Percentiles rank a stretch among this genome's conserved stretches.
phyloP scores from a whole-genome alignment of 2,329 filamentous ascomycete genomes.

The Coleophoma cylindrospora region DNA sequence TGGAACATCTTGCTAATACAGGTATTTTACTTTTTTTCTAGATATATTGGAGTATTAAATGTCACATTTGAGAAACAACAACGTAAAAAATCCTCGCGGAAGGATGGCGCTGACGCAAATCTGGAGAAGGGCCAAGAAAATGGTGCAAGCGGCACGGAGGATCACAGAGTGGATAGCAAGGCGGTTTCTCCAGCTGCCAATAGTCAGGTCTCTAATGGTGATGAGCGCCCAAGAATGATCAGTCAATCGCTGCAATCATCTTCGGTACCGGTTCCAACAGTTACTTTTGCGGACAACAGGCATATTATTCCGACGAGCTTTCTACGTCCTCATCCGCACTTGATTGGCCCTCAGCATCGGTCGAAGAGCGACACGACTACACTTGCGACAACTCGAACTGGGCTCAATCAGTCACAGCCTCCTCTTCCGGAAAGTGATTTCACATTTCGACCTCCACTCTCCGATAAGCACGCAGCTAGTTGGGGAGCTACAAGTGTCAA shows the following conservation, averaged over 20 bases:
- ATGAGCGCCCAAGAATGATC: conserved; percentile 40
- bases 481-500: conserved; percentile 95
- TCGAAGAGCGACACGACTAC: conserved; percentile 16
- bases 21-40: conserved; percentile 32
- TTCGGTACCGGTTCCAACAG: conserved; percentile 70
- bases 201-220: conserved; percentile 19
- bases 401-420: conserved; percentile 13
- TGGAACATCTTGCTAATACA: conserved; percentile 12
- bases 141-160: conserved; percentile 20
- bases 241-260: conserved; percentile 71
- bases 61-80: conserved; percentile 87
- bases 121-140: conserved; percentile 8
- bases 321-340: conserved; percentile 54
- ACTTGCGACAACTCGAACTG: conserved; percentile 29
- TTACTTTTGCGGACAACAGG: conserved; percentile 89
- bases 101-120: conserved; percentile 38
- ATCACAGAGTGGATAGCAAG: conserved; percentile 4
- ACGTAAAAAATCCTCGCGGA: conserved; percentile 56
- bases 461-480: conserved; percentile 55
- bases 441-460: conserved; percentile 36
- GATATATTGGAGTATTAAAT: conserved; percentile 95
- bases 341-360: conserved; percentile 20
- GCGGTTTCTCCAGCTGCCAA: conserved; percentile 3
- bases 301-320: conserved; percentile 88
- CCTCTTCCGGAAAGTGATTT: conserved; percentile 9